Conservation (phyloP, 495 filamentous ascomycete species). For the Oidiodendron maius region DNA sequence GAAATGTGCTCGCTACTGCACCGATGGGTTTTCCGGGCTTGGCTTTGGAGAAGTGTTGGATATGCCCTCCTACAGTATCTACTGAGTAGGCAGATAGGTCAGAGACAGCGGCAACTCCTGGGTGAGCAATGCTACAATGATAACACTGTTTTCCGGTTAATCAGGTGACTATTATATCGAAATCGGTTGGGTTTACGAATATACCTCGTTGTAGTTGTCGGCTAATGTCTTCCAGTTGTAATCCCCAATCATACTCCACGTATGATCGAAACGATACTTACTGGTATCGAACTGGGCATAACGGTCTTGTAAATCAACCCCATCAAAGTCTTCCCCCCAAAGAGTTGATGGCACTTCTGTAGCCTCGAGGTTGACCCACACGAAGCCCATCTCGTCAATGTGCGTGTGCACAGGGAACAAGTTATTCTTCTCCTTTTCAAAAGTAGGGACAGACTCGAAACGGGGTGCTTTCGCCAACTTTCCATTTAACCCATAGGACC, state of each 20-base stretch:
- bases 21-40: constrained; percentile 29
- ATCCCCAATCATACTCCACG: constrained; percentile 36
- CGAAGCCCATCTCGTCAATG: neutral
- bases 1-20: constrained; percentile 13
- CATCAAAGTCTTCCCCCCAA: constrained; percentile 2
- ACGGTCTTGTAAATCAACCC: constrained; percentile 3
- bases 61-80: constrained; percentile 30
- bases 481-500: constrained; percentile 49
- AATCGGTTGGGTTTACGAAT: too few relatives aligned
- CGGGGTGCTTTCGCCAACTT: constrained; percentile 49
- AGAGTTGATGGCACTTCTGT: neutral
- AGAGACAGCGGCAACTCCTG: constrained; percentile 35
- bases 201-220: neutral
- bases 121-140: constrained; percentile 44
- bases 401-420: constrained; percentile 3
- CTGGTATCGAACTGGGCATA: constrained; percentile 36
- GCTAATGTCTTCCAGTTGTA: constrained; percentile 48
- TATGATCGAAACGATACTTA: constrained; percentile 42
- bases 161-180: too few relatives aligned
- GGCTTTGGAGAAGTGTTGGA: constrained; percentile 36
- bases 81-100: constrained; percentile 39
- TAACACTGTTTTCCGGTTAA: too few relatives aligned
- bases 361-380: constrained; percentile 5
- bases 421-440: constrained; percentile 36
- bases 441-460: constrained; percentile 42